A percentile compares a stretch with the other conserved stretches of the same genome.
phyloP scores from a whole-genome alignment of 768 basidiomycete genomes.

The Xerocomellus dryophilus region DNA sequence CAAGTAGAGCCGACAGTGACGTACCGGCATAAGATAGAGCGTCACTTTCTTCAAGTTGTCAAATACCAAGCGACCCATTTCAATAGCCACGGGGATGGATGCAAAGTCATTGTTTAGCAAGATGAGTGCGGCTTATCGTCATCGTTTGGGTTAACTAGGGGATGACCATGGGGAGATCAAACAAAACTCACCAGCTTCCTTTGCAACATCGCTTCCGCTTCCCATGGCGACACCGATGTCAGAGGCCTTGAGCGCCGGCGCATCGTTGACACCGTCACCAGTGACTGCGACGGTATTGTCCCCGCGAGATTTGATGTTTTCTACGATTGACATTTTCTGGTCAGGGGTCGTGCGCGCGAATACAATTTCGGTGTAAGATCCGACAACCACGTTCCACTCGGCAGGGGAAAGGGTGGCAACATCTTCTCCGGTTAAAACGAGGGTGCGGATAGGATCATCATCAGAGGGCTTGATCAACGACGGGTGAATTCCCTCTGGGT shows the following conservation, averaged over 20 bases:
- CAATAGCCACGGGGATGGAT: slow-evolving; percentile 55
- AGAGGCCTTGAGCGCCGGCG: slow-evolving; percentile 48
- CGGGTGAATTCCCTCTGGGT: slow-evolving; percentile 13
- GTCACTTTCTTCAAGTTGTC: slow-evolving; percentile 57
- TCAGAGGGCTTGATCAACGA: slow-evolving; percentile 35
- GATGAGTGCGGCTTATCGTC: slow-evolving; percentile 40
- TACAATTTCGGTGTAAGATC: slow-evolving; percentile 42
- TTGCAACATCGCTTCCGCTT: slow-evolving; percentile 48
- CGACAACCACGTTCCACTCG: slow-evolving; percentile 42
- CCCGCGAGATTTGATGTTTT: slow-evolving; percentile 46
- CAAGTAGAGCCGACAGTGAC: not conserved
- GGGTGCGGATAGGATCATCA: slow-evolving; percentile 37
- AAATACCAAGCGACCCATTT: slow-evolving; percentile 57
- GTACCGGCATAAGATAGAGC: slow-evolving; percentile 43
- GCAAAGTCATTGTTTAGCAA: slow-evolving; percentile 58
- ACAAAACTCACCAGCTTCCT: slow-evolving; percentile 47
- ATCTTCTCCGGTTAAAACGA: slow-evolving; percentile 47
- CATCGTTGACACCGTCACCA: slow-evolving; percentile 59
- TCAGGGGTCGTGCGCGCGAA: slow-evolving; percentile 56
- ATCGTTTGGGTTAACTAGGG: not conserved
- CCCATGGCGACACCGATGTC: slow-evolving; percentile 58
- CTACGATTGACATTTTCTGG: slow-evolving; percentile 57
- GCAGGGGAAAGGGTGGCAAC: slow-evolving; percentile 33
- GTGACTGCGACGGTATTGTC: slow-evolving; percentile 51
- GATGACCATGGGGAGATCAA: not conserved